phyloP scores from a whole-genome alignment of 192 early-diverging fungal species.

The Coemansia sp. region DNA sequence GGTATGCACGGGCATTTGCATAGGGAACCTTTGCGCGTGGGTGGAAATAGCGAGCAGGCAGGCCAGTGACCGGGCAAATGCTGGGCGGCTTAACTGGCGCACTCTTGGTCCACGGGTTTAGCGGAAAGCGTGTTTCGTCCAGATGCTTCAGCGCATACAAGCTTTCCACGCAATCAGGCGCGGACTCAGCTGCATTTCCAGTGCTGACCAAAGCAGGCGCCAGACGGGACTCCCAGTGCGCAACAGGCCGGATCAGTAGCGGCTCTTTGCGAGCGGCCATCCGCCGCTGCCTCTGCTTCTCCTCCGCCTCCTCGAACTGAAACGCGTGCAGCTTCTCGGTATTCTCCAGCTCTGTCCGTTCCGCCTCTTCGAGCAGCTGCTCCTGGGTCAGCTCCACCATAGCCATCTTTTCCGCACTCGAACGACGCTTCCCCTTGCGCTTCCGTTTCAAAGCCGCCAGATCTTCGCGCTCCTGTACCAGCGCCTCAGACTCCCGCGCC shows the following conservation, averaged over 20 bases:
- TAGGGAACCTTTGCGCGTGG: slow-evolving; percentile 45
- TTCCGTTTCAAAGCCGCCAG: slow-evolving; percentile 23
- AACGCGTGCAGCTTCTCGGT: slow-evolving; percentile 28
- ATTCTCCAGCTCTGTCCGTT: slow-evolving; percentile 41
- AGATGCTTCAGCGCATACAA: slow-evolving; percentile 29
- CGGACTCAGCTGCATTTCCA: not conserved
- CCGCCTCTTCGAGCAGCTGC: slow-evolving; percentile 47
- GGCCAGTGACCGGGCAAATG: slow-evolving; percentile 40
- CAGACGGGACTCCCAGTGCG: slow-evolving; percentile 26
- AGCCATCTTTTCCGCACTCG: no score
- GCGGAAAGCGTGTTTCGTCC: slow-evolving; percentile 26
- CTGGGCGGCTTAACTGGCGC: slow-evolving; percentile 16
- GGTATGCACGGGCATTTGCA: slow-evolving; percentile 37
- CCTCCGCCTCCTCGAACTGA: slow-evolving; percentile 41
- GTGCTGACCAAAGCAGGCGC: not conserved
- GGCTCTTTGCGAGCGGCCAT: slow-evolving; percentile 24
- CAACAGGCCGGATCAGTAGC: slow-evolving; percentile 38
- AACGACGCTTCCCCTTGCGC: slow-evolving; percentile 2
- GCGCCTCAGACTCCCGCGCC: slow-evolving; percentile 33
- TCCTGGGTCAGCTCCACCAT: slow-evolving; percentile 34
- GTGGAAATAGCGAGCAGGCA: slow-evolving; percentile 44
- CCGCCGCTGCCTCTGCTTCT: slow-evolving; percentile 28
- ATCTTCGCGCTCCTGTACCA: slow-evolving; percentile 28
- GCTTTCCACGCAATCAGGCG: not conserved
- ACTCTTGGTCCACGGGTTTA: slow-evolving; percentile 24